phyloP scores from a whole-genome alignment of 176 grass and related monocot species.

The Puccinellia tenuiflora region DNA sequence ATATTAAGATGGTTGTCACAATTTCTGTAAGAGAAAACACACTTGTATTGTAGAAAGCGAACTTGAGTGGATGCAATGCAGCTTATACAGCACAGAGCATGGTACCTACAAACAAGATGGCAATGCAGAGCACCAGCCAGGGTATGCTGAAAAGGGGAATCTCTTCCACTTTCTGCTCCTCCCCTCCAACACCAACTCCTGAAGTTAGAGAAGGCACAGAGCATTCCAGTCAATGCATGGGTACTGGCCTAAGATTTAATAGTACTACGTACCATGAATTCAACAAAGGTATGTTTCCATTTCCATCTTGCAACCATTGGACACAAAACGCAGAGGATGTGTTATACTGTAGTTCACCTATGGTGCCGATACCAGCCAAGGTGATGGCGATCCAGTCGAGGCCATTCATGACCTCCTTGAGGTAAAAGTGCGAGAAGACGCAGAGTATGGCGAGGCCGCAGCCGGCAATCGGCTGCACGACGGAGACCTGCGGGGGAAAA shows the following conservation, averaged over 20 bases:
- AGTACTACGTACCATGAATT: neutral
- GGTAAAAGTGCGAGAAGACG: slow-evolving; percentile 93
- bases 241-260: neutral
- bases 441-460: slow-evolving; percentile 95
- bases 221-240: neutral
- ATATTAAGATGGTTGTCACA: neutral
- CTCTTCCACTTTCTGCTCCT: slow-evolving; percentile 76
- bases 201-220: slow-evolving; percentile 15
- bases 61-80: neutral
- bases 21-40: neutral
- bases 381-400: slow-evolving; percentile 92
- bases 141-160: slow-evolving; percentile 82
- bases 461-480: slow-evolving; percentile 93
- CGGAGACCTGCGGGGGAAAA: slow-evolving; percentile 57
- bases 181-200: slow-evolving; percentile 97
- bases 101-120: slow-evolving; percentile 99
- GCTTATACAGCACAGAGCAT: slow-evolving; percentile 44
- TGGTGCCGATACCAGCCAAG: slow-evolving; percentile 80
- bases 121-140: slow-evolving; percentile 67
- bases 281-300: neutral
- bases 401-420: slow-evolving; percentile 93
- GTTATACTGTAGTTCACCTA: slow-evolving; percentile 45
- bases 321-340: neutral
- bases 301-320: neutral
- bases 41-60: neutral